A percentile compares a stretch with the other conserved stretches of the same genome.
Conservation (phyloP, 257 asterid species). For the Cinchona pubescens region DNA sequence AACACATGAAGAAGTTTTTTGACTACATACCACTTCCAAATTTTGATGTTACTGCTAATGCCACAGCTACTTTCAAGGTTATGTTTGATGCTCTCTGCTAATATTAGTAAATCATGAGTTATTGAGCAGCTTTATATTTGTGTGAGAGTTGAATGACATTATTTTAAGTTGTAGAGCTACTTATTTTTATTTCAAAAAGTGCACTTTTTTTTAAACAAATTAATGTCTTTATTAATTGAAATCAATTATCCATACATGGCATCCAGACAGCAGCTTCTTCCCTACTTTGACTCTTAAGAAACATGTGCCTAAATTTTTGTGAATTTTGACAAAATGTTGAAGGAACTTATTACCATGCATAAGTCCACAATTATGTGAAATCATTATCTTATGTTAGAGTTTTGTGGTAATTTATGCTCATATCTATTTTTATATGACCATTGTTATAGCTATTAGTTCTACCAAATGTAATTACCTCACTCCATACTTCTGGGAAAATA, state of each 20-base stretch:
- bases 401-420: not conserved
- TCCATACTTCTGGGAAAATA: not conserved
- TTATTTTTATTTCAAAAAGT: not conserved
- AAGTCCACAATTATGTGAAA: conserved; percentile 75
- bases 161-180: not conserved
- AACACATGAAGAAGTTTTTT: no score
- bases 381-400: not conserved
- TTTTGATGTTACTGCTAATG: no score
- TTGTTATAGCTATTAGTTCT: no score
- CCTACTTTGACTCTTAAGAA: not conserved
- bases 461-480: not conserved
- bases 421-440: not conserved
- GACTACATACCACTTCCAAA: no score
- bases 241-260: not conserved
- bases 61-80: no score
- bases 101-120: no score
- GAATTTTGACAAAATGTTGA: conserved; percentile 26
- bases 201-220: not conserved
- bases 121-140: not conserved
- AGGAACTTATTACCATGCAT: conserved; percentile 91
- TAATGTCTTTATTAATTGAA: not conserved
- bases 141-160: not conserved
- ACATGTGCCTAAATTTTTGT: conserved; percentile 10
- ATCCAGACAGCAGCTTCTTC: not conserved
- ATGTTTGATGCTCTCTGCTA: no score